Evolutionary conservation across 257 asterid species (phyloP), one percentile per base, ranked within the genome.

Genomic region (Coffea canephora): DNA sequence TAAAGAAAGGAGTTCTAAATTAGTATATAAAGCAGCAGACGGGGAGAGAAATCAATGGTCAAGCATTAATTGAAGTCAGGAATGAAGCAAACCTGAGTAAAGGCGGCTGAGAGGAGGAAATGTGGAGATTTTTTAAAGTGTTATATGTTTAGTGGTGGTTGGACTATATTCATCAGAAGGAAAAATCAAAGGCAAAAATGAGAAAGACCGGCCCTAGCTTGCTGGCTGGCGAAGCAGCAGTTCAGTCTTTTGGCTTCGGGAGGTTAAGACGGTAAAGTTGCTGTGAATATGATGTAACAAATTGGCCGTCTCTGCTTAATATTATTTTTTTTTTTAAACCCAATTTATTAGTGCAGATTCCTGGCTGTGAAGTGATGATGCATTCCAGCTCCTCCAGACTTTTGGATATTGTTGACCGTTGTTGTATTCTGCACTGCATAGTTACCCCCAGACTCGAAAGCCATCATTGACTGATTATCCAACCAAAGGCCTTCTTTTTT

Each of bases 11-110:
- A 59, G n/a, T 41, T 68, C 46, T 16, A 62, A 45, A 15, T 71
- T 74, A 57, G 43, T 71, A 48, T 12, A 39, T 6, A 39, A 54
- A 9, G 36, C 39, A 18, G 6, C 3, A 25, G 54, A 52, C 48
- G 34, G 21, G 36, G 23, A 8, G 52, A 8, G 52, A 27, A 74
- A 77, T 59, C 49, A 61, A 59, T 25, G 65, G 84, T 71, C 81
- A 81, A 81, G 77, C 71, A 72, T 50, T 75, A 70, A 71, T 12
- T 70, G 64, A 54, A 76, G 79, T 25, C 45, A 46, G 71, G 73
- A 75, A 8, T 21, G 76, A 77, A 82, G 67, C 79, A 62, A 77
- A 80, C 85, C 88, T 85, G 83, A 77, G 52, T 31, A 82, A 77
- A 80, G 81, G 86, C 84, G 81, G 88, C 86, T 64, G 36, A 36